These are phyloP conservation scores for Psophocarpus tetragonolobus DNA, from an alignment of 306 rosid species.

Conservation along the genomic window DNA sequence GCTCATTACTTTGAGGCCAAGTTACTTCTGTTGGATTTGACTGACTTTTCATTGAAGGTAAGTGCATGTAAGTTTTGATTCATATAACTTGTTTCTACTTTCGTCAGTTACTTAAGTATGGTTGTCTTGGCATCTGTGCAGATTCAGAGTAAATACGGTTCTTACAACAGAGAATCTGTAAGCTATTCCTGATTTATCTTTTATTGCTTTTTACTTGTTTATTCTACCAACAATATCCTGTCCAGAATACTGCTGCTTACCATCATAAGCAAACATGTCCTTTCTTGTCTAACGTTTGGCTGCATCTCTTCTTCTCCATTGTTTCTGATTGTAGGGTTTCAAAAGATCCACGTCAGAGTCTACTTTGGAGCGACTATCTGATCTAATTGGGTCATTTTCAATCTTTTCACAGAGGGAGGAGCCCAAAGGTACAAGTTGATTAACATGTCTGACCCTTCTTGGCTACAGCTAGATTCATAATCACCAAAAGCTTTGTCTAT, in stretches of 20 bases:
- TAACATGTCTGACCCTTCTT: slow-evolving; percentile 9
- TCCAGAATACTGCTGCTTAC: neutral
- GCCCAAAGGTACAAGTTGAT: slow-evolving; percentile 56
- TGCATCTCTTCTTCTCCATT: neutral
- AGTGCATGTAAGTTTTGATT: slow-evolving; percentile 15
- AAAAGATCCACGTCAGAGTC: slow-evolving; percentile 85
- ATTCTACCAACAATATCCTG: neutral
- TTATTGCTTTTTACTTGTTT: neutral
- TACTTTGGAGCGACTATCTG: slow-evolving; percentile 74
- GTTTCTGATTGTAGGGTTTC: slow-evolving; percentile 53
- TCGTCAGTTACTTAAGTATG: neutral
- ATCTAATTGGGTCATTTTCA: slow-evolving; percentile 85
- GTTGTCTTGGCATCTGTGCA: slow-evolving; percentile 36
- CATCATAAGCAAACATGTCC: neutral
- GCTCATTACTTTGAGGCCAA: slow-evolving; percentile 95
- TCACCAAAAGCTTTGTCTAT: slow-evolving; percentile 18
- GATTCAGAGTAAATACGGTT: slow-evolving; percentile 86
- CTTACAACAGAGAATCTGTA: slow-evolving; percentile 69
- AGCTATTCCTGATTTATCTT: slow-evolving; percentile 40
- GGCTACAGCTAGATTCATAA: slow-evolving; percentile 12
- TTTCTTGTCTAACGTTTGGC: slow-evolving; percentile 8
- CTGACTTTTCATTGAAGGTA: slow-evolving; percentile 85
- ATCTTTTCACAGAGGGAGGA: slow-evolving; percentile 69
- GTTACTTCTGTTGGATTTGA: slow-evolving; percentile 82
- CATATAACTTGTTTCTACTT: neutral